Percentiles rank a stretch among this genome's conserved stretches.
Conservation (phyloP, 2,329 filamentous ascomycete genomes). For the Monilinia vaccinii-corymbosi region DNA sequence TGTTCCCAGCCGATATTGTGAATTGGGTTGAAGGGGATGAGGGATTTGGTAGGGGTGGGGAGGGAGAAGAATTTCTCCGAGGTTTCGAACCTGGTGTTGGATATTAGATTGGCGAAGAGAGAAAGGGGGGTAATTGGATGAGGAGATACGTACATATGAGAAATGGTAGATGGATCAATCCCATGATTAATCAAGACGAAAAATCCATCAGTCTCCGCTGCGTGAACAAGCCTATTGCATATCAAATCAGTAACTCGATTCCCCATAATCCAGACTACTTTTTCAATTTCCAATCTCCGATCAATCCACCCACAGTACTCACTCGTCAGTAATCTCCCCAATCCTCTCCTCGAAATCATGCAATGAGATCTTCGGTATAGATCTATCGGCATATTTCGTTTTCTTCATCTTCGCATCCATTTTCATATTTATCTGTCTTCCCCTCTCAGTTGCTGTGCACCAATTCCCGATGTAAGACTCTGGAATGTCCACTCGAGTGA, state of each 20-base stretch:
- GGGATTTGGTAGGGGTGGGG: constrained; percentile 38
- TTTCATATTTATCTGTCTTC: neutral
- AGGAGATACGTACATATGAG: neutral
- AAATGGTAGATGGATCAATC: constrained; percentile 20
- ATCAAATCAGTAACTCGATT: neutral
- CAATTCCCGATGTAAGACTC: neutral
- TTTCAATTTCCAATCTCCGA: neutral
- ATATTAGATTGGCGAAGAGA: constrained; percentile 34
- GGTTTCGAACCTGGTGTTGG: constrained; percentile 30
- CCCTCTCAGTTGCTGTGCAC: neutral
- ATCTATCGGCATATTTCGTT: constrained; percentile 22
- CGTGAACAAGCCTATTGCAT: constrained; percentile 29
- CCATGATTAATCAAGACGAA: constrained; percentile 47
- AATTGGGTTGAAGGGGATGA: constrained; percentile 39
- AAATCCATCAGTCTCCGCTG: constrained; percentile 49
- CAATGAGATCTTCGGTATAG: constrained; percentile 40
- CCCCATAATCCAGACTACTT: neutral
- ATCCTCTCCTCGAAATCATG: constrained; percentile 43
- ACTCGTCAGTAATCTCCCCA: constrained; percentile 42
- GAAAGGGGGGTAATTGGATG: neutral
- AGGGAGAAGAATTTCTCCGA: constrained; percentile 44
- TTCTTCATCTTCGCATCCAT: neutral
- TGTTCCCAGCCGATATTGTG: constrained; percentile 45
- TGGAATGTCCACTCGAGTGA: neutral
- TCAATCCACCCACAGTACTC: constrained; percentile 28